Evolutionary conservation across 2,329 filamentous ascomycete species (phyloP), one percentile per base, ranked within the genome.

Genomic region (Venturia effusa): DNA sequence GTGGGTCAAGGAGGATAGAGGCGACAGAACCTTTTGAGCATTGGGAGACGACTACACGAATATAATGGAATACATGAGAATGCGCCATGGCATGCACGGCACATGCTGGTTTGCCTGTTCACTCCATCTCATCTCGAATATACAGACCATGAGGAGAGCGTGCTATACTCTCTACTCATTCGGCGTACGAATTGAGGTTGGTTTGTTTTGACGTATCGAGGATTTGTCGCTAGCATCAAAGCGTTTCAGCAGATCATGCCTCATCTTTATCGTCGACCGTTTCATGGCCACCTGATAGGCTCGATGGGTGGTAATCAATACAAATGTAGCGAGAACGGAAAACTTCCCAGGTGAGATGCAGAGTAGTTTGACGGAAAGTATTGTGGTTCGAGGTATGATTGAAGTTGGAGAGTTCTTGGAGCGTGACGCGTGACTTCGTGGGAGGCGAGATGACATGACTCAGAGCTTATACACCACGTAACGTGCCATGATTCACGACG

Each of bases 141-240:
- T 57, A 57, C 51, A 57, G 51, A 57, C 24, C 27, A 57, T 19
- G 51, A 57, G 4, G 27, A 34, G 51, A 57, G 19, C 27, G 19
- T 57, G 51, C 30, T 57, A 34, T 57, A 57, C 19, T 57, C 51
- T 32, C 17, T 57, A 57, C 51, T n/a, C 51, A 34, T 57, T 57
- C 34, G 51, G 51, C 51, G 51, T 57, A 37, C 51, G 30, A n/a
- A 57, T 57, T n/a, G 51, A 34, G 51, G 51, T 57, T 57, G 51
- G 51, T 57, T 57, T 57, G 51, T 57, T 57, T 57, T 57, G 51
- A 34, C 13, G 51, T 57, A 34, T 57, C 51, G 51, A 57, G 27
- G 30, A 57, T 57, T 57, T 57, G 51, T 34, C 51, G 51, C 45
- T 51, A 27, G 45, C 45, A 51, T 27, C 45, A 51, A 48, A 51